Evolutionary conservation across 2,329 filamentous ascomycete species (phyloP).

Genomic region (Bipolaris zeicola): DNA sequence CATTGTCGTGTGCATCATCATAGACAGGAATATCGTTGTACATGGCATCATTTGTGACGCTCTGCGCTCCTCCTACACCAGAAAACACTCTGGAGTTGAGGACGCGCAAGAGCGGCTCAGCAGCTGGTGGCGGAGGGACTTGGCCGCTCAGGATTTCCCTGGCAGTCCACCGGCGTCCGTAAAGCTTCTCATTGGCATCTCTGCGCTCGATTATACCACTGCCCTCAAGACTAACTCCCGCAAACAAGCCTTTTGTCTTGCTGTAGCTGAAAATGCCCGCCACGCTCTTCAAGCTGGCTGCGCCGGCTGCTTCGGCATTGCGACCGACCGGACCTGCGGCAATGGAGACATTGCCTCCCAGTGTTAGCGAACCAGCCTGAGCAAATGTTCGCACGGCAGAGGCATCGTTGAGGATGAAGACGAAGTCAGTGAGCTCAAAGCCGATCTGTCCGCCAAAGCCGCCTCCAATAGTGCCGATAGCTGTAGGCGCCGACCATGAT

Average conservation of each 20-base stretch:
- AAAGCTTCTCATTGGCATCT: conserved; percentile 97
- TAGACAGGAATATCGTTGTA: conserved; percentile 96
- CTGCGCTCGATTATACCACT: conserved; percentile 91
- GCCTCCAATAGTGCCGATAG: conserved; percentile 79
- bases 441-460: conserved; percentile 87
- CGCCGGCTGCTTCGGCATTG: conserved; percentile 94
- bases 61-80: conserved; percentile 58
- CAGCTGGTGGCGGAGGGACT: conserved; percentile 77
- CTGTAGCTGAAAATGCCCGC: conserved; percentile 95
- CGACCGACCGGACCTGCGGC: conserved; percentile 92
- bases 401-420: conserved; percentile 96
- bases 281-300: conserved; percentile 85
- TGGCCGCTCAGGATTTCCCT: conserved; percentile 79
- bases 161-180: conserved; percentile 81
- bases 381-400: conserved; percentile 91
- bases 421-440: conserved; percentile 89
- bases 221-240: conserved; percentile 92
- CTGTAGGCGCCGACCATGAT: conserved; percentile 79
- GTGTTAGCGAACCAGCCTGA: conserved; percentile 85
- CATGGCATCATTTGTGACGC: conserved; percentile 38
- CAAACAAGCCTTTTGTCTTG: conserved; percentile 97
- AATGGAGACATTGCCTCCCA: conserved; percentile 95
- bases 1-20: conserved; percentile 79
- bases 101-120: conserved; percentile 81
- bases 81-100: conserved; percentile 85